Evolutionary conservation across 768 basidiomycete genomes (phyloP).

Genomic region (Amanita exitialis): DNA sequence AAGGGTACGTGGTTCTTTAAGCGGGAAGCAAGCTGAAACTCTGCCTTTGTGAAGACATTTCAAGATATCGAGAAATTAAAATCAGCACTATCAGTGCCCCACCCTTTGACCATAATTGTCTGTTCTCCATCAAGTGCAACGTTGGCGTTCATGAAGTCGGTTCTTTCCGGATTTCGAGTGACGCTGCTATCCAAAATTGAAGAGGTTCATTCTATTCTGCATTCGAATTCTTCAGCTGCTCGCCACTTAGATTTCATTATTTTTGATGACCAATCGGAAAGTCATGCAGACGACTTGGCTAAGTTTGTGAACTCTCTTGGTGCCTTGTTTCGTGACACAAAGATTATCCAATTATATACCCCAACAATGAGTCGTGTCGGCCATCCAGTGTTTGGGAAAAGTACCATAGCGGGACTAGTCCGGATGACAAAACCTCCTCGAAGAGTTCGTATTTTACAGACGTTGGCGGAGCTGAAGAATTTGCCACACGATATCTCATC

Average conservation of each 20-base stretch:
- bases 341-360: constrained; percentile 63
- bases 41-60: constrained; percentile 23
- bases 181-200: constrained; percentile 31
- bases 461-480: constrained; percentile 50
- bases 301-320: constrained; percentile 33
- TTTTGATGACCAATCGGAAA: constrained; percentile 57
- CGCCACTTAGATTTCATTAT: constrained; percentile 51
- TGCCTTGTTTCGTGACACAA: constrained; percentile 37
- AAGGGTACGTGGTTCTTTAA: constrained; percentile 28
- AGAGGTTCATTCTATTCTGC: constrained; percentile 35
- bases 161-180: constrained; percentile 46
- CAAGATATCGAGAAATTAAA: constrained; percentile 38
- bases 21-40: constrained; percentile 4
- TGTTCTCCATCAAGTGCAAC: constrained; percentile 54
- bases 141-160: constrained; percentile 39
- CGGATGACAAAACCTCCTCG: constrained; percentile 69
- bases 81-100: constrained; percentile 34
- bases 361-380: constrained; percentile 53
- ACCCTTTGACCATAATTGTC: constrained; percentile 39
- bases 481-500: constrained; percentile 33
- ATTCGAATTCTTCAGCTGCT: constrained; percentile 17
- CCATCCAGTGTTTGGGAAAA: constrained; percentile 38
- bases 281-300: constrained; percentile 45
- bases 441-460: constrained; percentile 47
- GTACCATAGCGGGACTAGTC: constrained; percentile 41